Conservation (phyloP, 345 rosid species). For the Hypericum perforatum region DNA sequence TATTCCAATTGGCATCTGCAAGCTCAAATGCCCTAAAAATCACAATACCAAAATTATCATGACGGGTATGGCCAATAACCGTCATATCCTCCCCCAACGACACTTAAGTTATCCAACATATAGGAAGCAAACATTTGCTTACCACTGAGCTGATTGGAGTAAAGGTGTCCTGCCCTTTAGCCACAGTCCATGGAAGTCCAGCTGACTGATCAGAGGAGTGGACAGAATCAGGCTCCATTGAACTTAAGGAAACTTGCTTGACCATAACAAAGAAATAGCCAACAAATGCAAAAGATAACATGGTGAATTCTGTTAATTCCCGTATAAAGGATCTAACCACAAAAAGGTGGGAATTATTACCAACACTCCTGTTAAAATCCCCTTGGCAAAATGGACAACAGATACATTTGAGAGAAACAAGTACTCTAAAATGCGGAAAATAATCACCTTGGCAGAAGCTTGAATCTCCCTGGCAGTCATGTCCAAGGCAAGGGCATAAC, state of each 20-base stretch:
- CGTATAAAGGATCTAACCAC: too few relatives aligned
- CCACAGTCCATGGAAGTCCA: conserved; percentile 93
- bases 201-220: conserved; percentile 42
- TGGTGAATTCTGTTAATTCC: background rate
- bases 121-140: conserved; percentile 21
- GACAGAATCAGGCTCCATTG: too few relatives aligned
- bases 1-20: too few relatives aligned
- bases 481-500: conserved; percentile 86
- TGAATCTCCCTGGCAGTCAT: conserved; percentile 93
- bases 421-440: background rate
- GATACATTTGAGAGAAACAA: background rate
- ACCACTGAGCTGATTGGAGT: conserved; percentile 87
- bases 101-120: conserved; percentile 2
- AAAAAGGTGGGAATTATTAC: too few relatives aligned
- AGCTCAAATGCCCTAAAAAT: too few relatives aligned
- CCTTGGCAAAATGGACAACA: background rate
- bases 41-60: too few relatives aligned
- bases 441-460: conserved; percentile 63
- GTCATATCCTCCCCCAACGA: background rate
- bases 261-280: conserved; percentile 1
- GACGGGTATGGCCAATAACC: background rate
- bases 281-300: background rate
- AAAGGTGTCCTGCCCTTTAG: conserved; percentile 90
- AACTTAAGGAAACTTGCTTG: too few relatives aligned
- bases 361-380: background rate